phyloP scores from a whole-genome alignment of 2,329 filamentous ascomycete genomes.

The Pseudogymnoascus sp. region DNA sequence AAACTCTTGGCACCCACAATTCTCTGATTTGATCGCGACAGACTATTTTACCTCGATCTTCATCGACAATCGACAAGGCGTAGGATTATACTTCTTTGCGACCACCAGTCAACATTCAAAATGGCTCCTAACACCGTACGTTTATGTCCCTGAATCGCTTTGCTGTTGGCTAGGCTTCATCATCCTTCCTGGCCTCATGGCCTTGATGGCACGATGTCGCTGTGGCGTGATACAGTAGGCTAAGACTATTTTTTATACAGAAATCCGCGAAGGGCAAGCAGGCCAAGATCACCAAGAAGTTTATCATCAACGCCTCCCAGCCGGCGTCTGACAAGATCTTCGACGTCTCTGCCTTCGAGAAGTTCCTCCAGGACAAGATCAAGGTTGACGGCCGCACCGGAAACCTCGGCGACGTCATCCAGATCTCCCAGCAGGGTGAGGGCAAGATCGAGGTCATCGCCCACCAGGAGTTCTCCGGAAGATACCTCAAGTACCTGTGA shows the following conservation, averaged over 20 bases:
- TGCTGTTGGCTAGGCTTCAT: slow-evolving; percentile 69
- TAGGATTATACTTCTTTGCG: slow-evolving; percentile 65
- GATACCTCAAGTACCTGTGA: slow-evolving; percentile 99
- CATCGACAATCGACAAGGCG: slow-evolving; percentile 26
- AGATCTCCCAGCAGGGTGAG: slow-evolving; percentile 84
- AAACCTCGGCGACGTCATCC: slow-evolving; percentile 91
- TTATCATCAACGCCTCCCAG: slow-evolving; percentile 98
- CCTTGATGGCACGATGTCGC: slow-evolving; percentile 12
- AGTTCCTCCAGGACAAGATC: slow-evolving; percentile 99
- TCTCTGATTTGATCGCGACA: neutral
- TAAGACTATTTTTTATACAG: slow-evolving; percentile 57
- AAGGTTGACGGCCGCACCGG: slow-evolving; percentile 98
- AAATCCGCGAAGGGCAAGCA: slow-evolving; percentile 59
- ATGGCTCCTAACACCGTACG: slow-evolving; percentile 89
- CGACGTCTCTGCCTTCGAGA: slow-evolving; percentile 96
- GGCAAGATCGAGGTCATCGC: slow-evolving; percentile 97
- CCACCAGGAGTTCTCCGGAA: slow-evolving; percentile 95
- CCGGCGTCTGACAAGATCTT: slow-evolving; percentile 99
- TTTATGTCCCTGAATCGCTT: slow-evolving; percentile 68
- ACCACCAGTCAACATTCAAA: slow-evolving; percentile 41
- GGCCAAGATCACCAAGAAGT: slow-evolving; percentile 66
- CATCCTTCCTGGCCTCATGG: slow-evolving; percentile 8
- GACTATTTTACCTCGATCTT: slow-evolving; percentile 5
- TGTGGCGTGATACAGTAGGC: slow-evolving; percentile 76
- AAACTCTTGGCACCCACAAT: slow-evolving; percentile 10